Percentiles rank a stretch among this genome's conserved stretches.
phyloP scores from a whole-genome alignment of 2,329 filamentous ascomycete species.

The Elsinoe necatrix region DNA sequence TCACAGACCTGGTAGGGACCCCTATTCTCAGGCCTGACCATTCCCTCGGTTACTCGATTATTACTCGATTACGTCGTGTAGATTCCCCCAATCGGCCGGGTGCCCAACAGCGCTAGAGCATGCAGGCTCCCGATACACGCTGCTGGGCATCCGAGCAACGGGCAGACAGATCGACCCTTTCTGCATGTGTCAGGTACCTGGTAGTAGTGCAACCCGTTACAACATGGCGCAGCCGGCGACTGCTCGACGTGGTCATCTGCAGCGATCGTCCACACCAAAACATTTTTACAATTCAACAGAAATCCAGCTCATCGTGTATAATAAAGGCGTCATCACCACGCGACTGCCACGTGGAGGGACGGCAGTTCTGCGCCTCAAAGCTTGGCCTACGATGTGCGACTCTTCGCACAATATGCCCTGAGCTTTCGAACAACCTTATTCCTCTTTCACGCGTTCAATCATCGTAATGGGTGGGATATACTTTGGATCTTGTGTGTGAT shows the following conservation, averaged over 20 bases:
- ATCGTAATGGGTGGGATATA: neutral
- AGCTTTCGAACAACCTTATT: neutral
- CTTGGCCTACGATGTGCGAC: neutral
- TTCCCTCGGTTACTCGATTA: neutral
- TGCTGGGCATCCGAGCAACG: neutral
- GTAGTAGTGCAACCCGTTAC: neutral
- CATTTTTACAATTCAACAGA: neutral
- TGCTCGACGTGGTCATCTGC: neutral
- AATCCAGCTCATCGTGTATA: conserved; percentile 4
- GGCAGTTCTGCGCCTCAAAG: neutral
- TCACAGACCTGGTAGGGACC: neutral
- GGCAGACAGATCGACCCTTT: neutral
- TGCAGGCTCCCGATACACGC: neutral
- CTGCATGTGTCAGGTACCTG: neutral
- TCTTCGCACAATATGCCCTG: neutral
- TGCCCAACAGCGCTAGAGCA: neutral
- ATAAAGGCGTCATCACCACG: conserved; percentile 12
- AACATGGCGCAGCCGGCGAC: neutral
- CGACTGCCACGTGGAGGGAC: conserved; percentile 7
- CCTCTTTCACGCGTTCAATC: neutral
- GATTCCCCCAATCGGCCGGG: neutral
- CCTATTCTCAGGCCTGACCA: neutral
- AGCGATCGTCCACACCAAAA: neutral
- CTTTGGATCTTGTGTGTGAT: neutral
- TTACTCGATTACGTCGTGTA: neutral